These are phyloP conservation scores for Penicillium concentricum DNA, from an alignment of 2,329 filamentous ascomycete genomes.

Conservation along the genomic window DNA sequence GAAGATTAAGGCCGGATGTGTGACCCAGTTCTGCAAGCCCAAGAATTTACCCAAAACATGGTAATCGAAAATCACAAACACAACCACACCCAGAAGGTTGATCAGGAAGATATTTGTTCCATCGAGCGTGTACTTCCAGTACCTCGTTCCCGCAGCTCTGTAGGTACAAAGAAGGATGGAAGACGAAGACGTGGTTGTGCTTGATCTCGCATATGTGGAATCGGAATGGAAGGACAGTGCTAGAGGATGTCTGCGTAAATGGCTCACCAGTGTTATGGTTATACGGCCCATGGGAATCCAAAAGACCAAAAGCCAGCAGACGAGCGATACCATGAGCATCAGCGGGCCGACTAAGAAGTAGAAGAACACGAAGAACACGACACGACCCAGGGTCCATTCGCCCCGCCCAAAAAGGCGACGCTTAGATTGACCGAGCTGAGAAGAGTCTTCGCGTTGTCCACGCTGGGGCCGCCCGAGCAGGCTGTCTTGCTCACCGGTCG, in stretches of 20 bases:
- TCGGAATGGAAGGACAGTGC: slow-evolving; percentile 93
- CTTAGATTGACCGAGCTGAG: slow-evolving; percentile 58
- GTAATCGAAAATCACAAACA: slow-evolving; percentile 94
- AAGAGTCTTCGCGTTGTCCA: slow-evolving; percentile 44
- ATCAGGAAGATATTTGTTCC: slow-evolving; percentile 99
- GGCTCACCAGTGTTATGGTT: slow-evolving; percentile 82
- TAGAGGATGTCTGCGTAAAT: slow-evolving; percentile 86
- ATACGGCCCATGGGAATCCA: slow-evolving; percentile 98
- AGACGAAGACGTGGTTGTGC: slow-evolving; percentile 69
- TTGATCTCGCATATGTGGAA: slow-evolving; percentile 67
- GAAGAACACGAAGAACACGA: slow-evolving; percentile 96
- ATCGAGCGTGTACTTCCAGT: slow-evolving; percentile 99
- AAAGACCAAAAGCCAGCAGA: slow-evolving; percentile 97
- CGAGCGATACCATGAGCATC: slow-evolving; percentile 77
- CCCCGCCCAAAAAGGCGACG: slow-evolving; percentile 89
- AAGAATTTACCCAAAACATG: slow-evolving; percentile 70
- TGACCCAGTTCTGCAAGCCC: slow-evolving; percentile 69
- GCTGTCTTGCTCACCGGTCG: slow-evolving; percentile 83
- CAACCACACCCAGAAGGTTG: slow-evolving; percentile 90
- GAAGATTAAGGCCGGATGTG: slow-evolving; percentile 83
- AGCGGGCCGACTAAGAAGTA: slow-evolving; percentile 87
- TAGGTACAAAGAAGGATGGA: slow-evolving; percentile 96
- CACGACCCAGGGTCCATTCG: slow-evolving; percentile 89
- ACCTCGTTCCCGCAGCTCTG: slow-evolving; percentile 86
- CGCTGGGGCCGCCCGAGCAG: slow-evolving; percentile 70